Evolutionary conservation across 2,329 filamentous ascomycete genomes (phyloP).

Genomic region (Colletotrichum sp.): DNA sequence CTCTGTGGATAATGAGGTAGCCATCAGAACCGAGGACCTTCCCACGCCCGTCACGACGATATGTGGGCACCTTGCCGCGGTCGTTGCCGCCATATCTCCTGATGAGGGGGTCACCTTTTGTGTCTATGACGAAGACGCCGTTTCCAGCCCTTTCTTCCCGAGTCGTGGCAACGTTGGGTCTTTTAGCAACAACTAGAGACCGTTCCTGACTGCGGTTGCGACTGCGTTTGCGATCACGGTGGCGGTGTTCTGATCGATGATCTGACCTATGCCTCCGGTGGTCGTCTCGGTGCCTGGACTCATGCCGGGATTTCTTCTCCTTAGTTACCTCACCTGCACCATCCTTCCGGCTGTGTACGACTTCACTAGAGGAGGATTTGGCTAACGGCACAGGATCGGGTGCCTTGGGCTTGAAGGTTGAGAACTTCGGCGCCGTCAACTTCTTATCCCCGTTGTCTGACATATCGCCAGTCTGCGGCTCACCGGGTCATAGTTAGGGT

Average conservation of each 20-base stretch:
- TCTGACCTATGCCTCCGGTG: background rate
- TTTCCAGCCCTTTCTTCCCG: slow-evolving; percentile 31
- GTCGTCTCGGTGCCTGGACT: slow-evolving; percentile 24
- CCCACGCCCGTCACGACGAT: slow-evolving; percentile 72
- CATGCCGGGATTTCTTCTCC: slow-evolving; percentile 19
- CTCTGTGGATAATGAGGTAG: slow-evolving; percentile 70
- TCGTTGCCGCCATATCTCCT: slow-evolving; percentile 76
- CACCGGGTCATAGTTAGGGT: slow-evolving; percentile 1
- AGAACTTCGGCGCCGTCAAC: slow-evolving; percentile 68
- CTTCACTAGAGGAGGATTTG: slow-evolving; percentile 15
- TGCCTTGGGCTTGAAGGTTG: slow-evolving; percentile 70
- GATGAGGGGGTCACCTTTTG: slow-evolving; percentile 78
- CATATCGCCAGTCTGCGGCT: slow-evolving; percentile 4
- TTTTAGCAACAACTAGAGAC: background rate
- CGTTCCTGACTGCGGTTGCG: background rate
- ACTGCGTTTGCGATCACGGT: slow-evolving; percentile 3
- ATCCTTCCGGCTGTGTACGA: background rate
- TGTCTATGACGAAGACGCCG: slow-evolving; percentile 68
- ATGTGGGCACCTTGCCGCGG: slow-evolving; percentile 73
- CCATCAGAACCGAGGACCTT: slow-evolving; percentile 70
- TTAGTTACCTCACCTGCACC: background rate
- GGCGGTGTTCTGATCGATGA: background rate
- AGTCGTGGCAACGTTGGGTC: slow-evolving; percentile 9
- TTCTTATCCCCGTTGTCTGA: background rate
- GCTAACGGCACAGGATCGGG: slow-evolving; percentile 12